A percentile compares a stretch with the other conserved stretches of the same genome.
Evolutionary conservation across 768 basidiomycete species (phyloP).

Genomic region (Tylopilus felleus): DNA sequence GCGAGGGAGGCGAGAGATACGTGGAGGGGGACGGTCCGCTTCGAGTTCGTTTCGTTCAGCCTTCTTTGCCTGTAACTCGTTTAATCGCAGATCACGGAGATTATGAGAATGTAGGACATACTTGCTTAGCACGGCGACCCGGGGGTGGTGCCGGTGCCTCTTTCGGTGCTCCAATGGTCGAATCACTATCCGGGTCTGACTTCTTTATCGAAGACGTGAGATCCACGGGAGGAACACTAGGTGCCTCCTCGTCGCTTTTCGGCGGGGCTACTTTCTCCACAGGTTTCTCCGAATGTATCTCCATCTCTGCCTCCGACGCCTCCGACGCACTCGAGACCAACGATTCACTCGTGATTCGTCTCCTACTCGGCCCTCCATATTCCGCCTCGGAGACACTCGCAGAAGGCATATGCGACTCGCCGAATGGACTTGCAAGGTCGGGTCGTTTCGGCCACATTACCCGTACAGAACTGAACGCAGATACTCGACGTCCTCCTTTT

Average conservation of each 20-base stretch:
- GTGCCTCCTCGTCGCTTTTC: slow-evolving; percentile 18
- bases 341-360: slow-evolving; percentile 52
- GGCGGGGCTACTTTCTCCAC: slow-evolving; percentile 15
- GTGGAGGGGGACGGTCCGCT: slow-evolving; percentile 25
- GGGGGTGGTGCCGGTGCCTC: slow-evolving; percentile 20
- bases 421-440: slow-evolving; percentile 51
- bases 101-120: slow-evolving; percentile 16
- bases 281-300: slow-evolving; percentile 23
- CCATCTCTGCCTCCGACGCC: slow-evolving; percentile 60
- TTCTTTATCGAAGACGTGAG: slow-evolving; percentile 29
- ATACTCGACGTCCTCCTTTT: slow-evolving; percentile 49
- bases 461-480: slow-evolving; percentile 67
- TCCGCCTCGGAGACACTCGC: slow-evolving; percentile 74
- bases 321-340: slow-evolving; percentile 71
- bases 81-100: slow-evolving; percentile 6
- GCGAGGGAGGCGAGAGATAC: slow-evolving; percentile 61
- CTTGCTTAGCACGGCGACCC: slow-evolving; percentile 22
- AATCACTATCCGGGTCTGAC: slow-evolving; percentile 77
- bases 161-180: slow-evolving; percentile 67
- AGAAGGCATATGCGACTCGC: slow-evolving; percentile 55
- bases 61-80: slow-evolving; percentile 18
- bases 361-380: slow-evolving; percentile 45
- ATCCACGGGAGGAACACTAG: slow-evolving; percentile 6
- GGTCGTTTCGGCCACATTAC: slow-evolving; percentile 68
- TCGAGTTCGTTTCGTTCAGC: slow-evolving; percentile 22